Base-by-base conservation (phyloP, 768 basidiomycete species). In the Agrocybe praecox region DNA sequence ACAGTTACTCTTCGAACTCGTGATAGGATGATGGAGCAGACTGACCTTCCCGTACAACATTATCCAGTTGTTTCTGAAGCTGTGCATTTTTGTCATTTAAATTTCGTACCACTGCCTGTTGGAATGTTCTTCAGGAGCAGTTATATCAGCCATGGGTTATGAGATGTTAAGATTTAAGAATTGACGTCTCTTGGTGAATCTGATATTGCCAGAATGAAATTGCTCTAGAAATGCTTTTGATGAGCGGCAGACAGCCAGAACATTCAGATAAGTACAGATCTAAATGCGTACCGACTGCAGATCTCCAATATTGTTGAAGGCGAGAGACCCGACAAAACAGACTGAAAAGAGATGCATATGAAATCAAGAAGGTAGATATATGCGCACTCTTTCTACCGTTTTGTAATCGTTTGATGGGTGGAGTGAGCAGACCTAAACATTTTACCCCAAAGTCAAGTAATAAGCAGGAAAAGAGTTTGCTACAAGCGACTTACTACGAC, bases 201-300 rank as follows among this genome's bases (percentile, higher is more conserved):
- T 94, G 92, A 69, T 94, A 94, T 69, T 92, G 90, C 92, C 92
- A 94, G 69, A 94, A 94, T 3, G 92, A 90, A 55, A 94, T 82
- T 4, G 92, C 90, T 19, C 91, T 92, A 59, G 46, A 52, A 15
- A 57, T 26, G 33, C 22, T n/a, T 21, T 22, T 18, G 48, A 8
- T 56, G 36, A 15, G 33, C 9, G n/a, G 44, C 11, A 21, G 52
- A 49, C 55, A 22, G 24, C 32, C 58, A 17, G 11, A 36, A 22
- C 46, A 12, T 15, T 15, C 29, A 48, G 56, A 45, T 19, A 44
- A 17, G 34, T 21, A 67, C 75, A 18, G n/a, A n/a, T n/a, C n/a
- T 29, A 4, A 9, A 9, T 29, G 26, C 26, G 26, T 53, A 87
- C 89, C 92, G 85, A 66, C 84, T 87, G 69, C 90, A 92, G 46